Evolutionary conservation across 208 protist species (phyloP), one percentile per base, ranked within the genome.

Genomic region (Leishmania lainsoni): DNA sequence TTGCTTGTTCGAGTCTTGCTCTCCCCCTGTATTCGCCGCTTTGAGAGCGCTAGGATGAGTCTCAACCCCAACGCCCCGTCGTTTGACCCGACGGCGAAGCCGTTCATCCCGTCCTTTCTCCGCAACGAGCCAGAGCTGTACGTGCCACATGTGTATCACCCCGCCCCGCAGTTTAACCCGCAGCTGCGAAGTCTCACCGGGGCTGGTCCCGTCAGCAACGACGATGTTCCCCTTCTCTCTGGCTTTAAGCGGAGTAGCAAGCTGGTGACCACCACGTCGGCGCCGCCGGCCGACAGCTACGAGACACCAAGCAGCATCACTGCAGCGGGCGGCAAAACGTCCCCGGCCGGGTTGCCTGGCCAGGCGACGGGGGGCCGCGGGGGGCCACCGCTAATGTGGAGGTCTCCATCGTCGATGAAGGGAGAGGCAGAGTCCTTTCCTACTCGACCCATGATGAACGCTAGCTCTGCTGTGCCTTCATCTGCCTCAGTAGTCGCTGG

Each of bases 61-160:
- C 81, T 94, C 48, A 94, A 96, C 56, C 87, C 87, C n/a, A 88
- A 92, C 83, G 89, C 90, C 2, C 81, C 87, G 32, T 75, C 88
- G 26, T 96, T 96, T 81, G 89, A 91, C 48, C 91, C 93, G 45
- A 90, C 45, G 35, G 86, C 86, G 56, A 84, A 85, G 80, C 86
- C 86, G 26, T 89, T 86, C 54, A 68, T 85, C n/a, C 63, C 69
- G 42, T 80, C 69, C 1, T 87, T 79, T 58, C 54, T 78, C 17
- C 75, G 77, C 39, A 81, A 70, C 32, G 82, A 81, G 0, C 49
- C 82, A 29, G 82, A 86, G 22, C 20, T 59, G 35, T 86, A 77
- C 74, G 73, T 75, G 20, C 76, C 84, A 12, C 68, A 78, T 16
- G 76, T 80, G 35, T 85, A 77, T 69, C 77, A 73, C 48, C 56